Evolutionary conservation across 306 rosid genomes (phyloP), one percentile per base, ranked within the genome.

Genomic region (Rosa multiflora): DNA sequence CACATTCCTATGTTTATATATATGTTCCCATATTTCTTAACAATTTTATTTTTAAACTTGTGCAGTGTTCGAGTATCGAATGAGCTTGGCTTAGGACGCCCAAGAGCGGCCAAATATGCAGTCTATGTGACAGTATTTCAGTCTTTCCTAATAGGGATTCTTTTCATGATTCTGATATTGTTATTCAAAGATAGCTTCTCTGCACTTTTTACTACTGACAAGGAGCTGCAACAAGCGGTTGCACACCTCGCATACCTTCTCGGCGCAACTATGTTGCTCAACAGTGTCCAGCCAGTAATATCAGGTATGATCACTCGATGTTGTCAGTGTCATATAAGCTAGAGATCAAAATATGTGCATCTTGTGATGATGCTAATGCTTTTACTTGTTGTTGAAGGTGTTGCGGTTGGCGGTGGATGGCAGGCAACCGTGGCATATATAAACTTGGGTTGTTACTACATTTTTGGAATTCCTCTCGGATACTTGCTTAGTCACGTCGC

Each of bases 401-500:
- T 94, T 83, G 98, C 98, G n/a, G 51, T 94, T 77, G 98, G 98
- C 82, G 96, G 94, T 55, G 98, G 98, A 32, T 94, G 97, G 98
- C 98, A 94, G 76, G 89, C 88, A 63, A 72, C 86, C 71, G 98
- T 94, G 71, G 97, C 97, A 42, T 92, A 89, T 53, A 87, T 94
- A 74, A 92, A 94, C 82, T 46, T 92, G 56, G 97, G 96, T 75
- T 84, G 86, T 62, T 94, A 94, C 80, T 94, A 94, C 79, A 47
- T 86, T 74, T 87, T 94, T 80, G 97, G 98, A n/a, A 85, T 94
- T 58, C 97, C 98, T 66, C 55, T 93, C 10, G 97, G 98, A 13
- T 83, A 53, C 74, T 37, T 87, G 81, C 91, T 94, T 76, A 97
- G 97, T 44, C 88, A 94, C 71, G 52, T 1, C 5, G 90, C 81